These are phyloP conservation scores for Penicillium coffeae DNA, from an alignment of 495 filamentous ascomycete species.

Conservation along the genomic window DNA sequence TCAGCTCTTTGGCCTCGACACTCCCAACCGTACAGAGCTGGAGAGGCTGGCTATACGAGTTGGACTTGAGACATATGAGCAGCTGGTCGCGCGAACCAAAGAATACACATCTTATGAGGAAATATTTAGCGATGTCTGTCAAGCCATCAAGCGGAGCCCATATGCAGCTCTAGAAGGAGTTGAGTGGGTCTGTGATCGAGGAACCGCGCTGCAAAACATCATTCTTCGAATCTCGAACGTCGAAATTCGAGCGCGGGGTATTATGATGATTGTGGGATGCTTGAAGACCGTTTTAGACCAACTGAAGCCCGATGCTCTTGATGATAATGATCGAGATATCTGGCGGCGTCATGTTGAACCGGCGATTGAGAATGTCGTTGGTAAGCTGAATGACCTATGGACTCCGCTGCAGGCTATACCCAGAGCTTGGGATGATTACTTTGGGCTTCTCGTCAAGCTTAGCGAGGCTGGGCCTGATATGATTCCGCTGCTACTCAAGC, in stretches of 20 bases:
- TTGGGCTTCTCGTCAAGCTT: constrained; percentile 61
- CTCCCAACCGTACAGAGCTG: constrained; percentile 47
- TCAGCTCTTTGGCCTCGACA: constrained; percentile 37
- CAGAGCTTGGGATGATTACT: constrained; percentile 78
- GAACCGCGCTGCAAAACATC: constrained; percentile 59
- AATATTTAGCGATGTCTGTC: constrained; percentile 51
- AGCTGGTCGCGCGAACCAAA: constrained; percentile 71
- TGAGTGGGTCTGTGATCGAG: constrained; percentile 57
- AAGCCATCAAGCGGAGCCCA: constrained; percentile 43
- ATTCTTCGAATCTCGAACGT: constrained; percentile 60
- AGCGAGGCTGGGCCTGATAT: constrained; percentile 54
- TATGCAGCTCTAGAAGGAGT: constrained; percentile 42
- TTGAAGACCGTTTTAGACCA: constrained; percentile 47
- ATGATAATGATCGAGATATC: constrained; percentile 24
- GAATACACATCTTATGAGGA: constrained; percentile 60
- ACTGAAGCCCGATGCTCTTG: constrained; percentile 31
- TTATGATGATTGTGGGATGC: constrained; percentile 51
- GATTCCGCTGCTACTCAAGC: constrained; percentile 50
- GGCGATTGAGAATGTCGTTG: constrained; percentile 54
- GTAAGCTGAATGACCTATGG: constrained; percentile 50
- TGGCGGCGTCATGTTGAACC: constrained; percentile 30
- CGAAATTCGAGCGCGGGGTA: constrained; percentile 57
- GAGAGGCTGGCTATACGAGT: constrained; percentile 63
- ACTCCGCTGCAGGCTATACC: constrained; percentile 49
- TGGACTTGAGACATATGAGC: constrained; percentile 70